Evolutionary conservation across 2,329 filamentous ascomycete species (phyloP), one percentile per base, ranked within the genome.

Genomic region (Dactylellina drechsleri): DNA sequence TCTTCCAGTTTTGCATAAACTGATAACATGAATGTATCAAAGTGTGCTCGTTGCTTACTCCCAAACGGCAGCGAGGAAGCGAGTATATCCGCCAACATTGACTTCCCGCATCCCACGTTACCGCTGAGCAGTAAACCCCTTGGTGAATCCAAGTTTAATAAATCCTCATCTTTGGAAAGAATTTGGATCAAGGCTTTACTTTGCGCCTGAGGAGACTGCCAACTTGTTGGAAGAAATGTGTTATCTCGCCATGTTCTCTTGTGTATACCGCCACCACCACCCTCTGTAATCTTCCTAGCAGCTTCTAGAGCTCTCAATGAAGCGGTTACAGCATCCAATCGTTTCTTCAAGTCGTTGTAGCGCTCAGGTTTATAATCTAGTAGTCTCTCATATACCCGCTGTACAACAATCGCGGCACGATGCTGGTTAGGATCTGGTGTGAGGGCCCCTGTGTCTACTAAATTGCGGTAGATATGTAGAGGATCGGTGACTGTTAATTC

Each of bases 1-100:
- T 85, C 83, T 78, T 94, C 92, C 0, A 95, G 84, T 59, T 89
- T 88, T 0, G 91, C 89, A 54, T 93, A 85, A 0, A 88, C 89
- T 77, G 93, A 89, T 7, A 94, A 84, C 90, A 95, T 95, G 79
- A 95, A 95, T 0, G 90, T 92, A 80, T 92, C 92, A 82, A 93
- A 95, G 80, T 94, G 92, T 88, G 90, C 93, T 73, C 91, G 84
- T 78, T 86, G 85, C 83, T 94, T 94, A 79, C 88, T 89, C 52
- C 85, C 83, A 15, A 88, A 92, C 0, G 92, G 92, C 2, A 95
- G 82, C 59, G 90, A 90, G 60, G 92, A 89, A 13, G 91, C 90
- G n/a, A 95, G 87, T 0, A 95, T 83, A 79, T 94, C 91, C 13
- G 93, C 85, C n/a, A 95, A 85, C 90, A 95, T 93, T 4, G 88